Conservation (phyloP, 2,329 filamentous ascomycete genomes). For the Aureobasidium lini region DNA sequence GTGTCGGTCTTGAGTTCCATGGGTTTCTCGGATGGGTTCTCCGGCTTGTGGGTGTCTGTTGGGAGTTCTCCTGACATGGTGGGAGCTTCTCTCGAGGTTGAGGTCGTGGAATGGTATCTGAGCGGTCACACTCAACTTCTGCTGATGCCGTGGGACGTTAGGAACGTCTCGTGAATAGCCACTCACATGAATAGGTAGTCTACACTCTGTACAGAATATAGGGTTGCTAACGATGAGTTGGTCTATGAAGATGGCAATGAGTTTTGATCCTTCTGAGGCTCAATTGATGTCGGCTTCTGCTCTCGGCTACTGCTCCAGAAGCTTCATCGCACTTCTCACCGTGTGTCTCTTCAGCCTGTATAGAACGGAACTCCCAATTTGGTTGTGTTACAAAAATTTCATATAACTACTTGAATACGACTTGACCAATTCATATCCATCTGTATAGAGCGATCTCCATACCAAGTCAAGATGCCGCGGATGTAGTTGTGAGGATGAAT, state of each 20-base stretch:
- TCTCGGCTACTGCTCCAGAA: not conserved
- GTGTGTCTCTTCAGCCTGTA: not conserved
- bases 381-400: no score
- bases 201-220: no score
- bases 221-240: not conserved
- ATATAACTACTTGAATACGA: not conserved
- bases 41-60: not conserved
- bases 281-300: not conserved
- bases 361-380: not conserved
- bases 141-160: not conserved
- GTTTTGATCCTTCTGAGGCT: not conserved
- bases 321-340: not conserved
- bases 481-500: not conserved
- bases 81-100: not conserved
- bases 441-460: not conserved
- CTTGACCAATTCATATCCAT: not conserved
- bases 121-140: not conserved
- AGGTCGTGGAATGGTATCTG: not conserved
- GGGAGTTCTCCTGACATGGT: constrained; percentile 3
- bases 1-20: not conserved
- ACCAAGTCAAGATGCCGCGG: not conserved
- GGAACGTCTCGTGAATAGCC: not conserved
- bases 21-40: not conserved
- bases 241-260: not conserved
- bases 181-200: not conserved